Evolutionary conservation across 2,329 filamentous ascomycete genomes (phyloP).

Genomic region (Clonostachys sp.): DNA sequence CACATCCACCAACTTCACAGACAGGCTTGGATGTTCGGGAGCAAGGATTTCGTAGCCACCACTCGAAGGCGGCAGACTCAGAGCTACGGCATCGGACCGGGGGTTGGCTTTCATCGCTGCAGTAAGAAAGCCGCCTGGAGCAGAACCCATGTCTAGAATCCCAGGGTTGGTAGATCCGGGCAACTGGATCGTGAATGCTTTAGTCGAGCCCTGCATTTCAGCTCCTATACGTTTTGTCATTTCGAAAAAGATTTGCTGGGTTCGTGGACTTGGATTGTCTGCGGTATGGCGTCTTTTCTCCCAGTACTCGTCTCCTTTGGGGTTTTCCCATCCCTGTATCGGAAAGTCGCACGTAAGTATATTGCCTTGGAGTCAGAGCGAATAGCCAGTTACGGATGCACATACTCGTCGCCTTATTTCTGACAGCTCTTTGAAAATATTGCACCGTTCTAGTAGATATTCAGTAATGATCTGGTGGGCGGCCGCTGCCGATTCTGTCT

Average conservation of each 20-base stretch:
- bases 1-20: slow-evolving; percentile 31
- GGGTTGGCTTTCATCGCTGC: slow-evolving; percentile 28
- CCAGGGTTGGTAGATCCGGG: slow-evolving; percentile 3
- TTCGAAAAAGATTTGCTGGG: slow-evolving; percentile 21
- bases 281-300: slow-evolving; percentile 25
- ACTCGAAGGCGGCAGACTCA: slow-evolving; percentile 29
- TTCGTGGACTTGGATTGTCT: slow-evolving; percentile 20
- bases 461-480: no score
- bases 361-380: no score
- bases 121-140: slow-evolving; percentile 46
- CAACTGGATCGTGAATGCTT: slow-evolving; percentile 17
- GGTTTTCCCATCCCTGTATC: slow-evolving; percentile 36
- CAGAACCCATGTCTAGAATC: slow-evolving; percentile 51
- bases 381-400: no score
- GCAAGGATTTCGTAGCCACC: slow-evolving; percentile 36
- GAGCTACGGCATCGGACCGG: slow-evolving; percentile 17
- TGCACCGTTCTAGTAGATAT: no score
- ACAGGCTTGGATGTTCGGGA: not conserved
- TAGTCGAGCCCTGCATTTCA: slow-evolving; percentile 29
- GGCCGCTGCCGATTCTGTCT: no score
- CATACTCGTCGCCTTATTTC: no score
- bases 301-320: slow-evolving; percentile 35
- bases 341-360: no score
- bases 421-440: no score
- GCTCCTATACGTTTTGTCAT: slow-evolving; percentile 37